Conservation (phyloP, 352 stramenopile genomes). For the Phytopythium kandeliae region DNA sequence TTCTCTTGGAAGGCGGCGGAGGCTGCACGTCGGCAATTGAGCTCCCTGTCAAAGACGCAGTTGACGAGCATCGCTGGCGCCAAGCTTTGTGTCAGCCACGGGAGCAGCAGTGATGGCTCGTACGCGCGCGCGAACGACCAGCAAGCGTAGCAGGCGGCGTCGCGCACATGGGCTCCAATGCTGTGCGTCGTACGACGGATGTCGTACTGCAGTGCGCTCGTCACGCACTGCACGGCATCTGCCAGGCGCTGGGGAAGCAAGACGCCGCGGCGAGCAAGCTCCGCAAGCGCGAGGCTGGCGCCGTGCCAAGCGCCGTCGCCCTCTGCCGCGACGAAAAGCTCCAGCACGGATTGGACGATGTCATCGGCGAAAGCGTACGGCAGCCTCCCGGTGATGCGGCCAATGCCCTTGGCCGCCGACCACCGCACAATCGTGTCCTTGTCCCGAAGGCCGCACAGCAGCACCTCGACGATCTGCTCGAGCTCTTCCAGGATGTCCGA, state of each 20-base stretch:
- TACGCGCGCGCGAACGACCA: slow-evolving; percentile 98
- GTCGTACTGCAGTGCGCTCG: slow-evolving; percentile 93
- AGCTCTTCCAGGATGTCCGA: slow-evolving; percentile 92
- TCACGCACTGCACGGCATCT: slow-evolving; percentile 91
- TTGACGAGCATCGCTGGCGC: slow-evolving; percentile 92
- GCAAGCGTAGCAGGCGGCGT: slow-evolving; percentile 97
- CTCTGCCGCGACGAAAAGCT: slow-evolving; percentile 92
- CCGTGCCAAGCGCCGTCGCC: slow-evolving; percentile 96
- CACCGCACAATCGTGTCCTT: slow-evolving; percentile 97
- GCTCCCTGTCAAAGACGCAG: slow-evolving; percentile 96
- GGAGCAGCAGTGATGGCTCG: slow-evolving; percentile 85
- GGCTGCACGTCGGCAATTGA: slow-evolving; percentile 97
- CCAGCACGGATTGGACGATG: slow-evolving; percentile 94
- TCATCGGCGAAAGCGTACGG: slow-evolving; percentile 95
- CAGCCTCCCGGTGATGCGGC: slow-evolving; percentile 93
- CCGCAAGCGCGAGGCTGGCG: slow-evolving; percentile 94
- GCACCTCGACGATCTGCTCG: slow-evolving; percentile 95
- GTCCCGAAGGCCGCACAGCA: slow-evolving; percentile 88
- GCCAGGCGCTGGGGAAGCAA: slow-evolving; percentile 91
- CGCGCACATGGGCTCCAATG: slow-evolving; percentile 95
- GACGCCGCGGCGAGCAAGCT: slow-evolving; percentile 93
- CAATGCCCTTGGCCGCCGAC: slow-evolving; percentile 98
- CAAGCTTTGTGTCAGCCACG: slow-evolving; percentile 86
- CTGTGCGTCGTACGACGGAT: slow-evolving; percentile 91
- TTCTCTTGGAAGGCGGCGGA: slow-evolving; percentile 97